Base-by-base conservation (phyloP, 768 basidiomycete genomes). In the Hericium rajendrae region DNA sequence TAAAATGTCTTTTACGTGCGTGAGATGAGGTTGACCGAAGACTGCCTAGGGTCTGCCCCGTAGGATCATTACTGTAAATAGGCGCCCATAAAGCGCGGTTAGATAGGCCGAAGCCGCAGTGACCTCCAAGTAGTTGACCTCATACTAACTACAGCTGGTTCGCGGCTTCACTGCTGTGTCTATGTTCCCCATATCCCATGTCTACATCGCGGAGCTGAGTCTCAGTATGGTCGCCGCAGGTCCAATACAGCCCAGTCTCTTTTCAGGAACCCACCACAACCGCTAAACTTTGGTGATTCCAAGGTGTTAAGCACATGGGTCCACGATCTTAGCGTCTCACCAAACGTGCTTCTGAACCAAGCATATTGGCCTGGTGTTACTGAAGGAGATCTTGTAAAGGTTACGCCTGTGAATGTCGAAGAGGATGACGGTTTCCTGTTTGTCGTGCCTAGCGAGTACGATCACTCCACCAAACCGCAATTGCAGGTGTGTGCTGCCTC, bases 201-300 rank as follows among this genome's bases (percentile, higher is more conserved):
- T 73, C 77, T 40, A 74, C 73, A 9, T 81, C 81, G 38, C 78
- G 86, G 65, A n/a, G 78, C 82, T 54, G 84, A 85, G 68, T 80
- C 86, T n/a, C 83, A 82, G 62, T 74, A 77, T 12, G 74, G 78
- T 57, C 79, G 86, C 43, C 79, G 84, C 60, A 79, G 88, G 50
- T 88, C 88, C 38, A 88, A 88, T 67, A 90, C 88, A 1, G 78
- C 80, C 0, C 86, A 86, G 55, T 90, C 88, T 3, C 72, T 80
- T 58, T 75, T 81, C 59, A 77, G 81, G 58, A 71, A 76, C 38
- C 69, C 74, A 5, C 74, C 76, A 18, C 61, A 69, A 16, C 80
- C 82, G 0, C 72, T 90, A 15, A 77, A 78, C 65, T 64, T 80
- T 20, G 88, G 88, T 13, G 87, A 87, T 60, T 74, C 71, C 5